Evolutionary conservation across 2,329 filamentous ascomycete species (phyloP).

Genomic region (Hymenoscyphus linearis): DNA sequence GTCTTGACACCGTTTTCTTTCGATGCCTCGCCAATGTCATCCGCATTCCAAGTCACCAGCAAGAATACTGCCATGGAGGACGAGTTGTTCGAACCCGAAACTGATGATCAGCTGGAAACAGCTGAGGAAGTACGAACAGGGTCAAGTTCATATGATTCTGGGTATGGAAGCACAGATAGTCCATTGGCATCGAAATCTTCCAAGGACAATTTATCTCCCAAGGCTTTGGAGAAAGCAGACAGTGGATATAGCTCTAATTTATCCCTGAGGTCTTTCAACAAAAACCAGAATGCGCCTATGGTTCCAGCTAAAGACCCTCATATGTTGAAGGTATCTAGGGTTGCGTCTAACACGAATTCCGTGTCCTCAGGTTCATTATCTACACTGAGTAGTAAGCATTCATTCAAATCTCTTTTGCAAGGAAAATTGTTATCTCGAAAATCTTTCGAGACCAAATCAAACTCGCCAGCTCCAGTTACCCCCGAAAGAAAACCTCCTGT

Average conservation of each 20-base stretch:
- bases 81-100: slow-evolving; percentile 37
- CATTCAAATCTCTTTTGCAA: slow-evolving; percentile 11
- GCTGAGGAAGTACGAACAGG: slow-evolving; percentile 4
- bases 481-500: slow-evolving; percentile 4
- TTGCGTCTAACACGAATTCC: slow-evolving; percentile 18
- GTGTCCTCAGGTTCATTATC: slow-evolving; percentile 10
- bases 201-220: slow-evolving; percentile 20
- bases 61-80: slow-evolving; percentile 46
- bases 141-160: slow-evolving; percentile 25
- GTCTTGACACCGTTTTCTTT: slow-evolving; percentile 35
- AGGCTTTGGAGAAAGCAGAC: slow-evolving; percentile 50
- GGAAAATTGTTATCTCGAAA: background rate
- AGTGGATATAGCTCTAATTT: slow-evolving; percentile 58
- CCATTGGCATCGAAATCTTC: slow-evolving; percentile 9
- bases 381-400: slow-evolving; percentile 11
- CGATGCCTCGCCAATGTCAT: slow-evolving; percentile 29
- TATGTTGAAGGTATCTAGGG: slow-evolving; percentile 12
- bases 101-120: slow-evolving; percentile 14
- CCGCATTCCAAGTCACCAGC: slow-evolving; percentile 40
- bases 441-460: background rate
- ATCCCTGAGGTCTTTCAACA: slow-evolving; percentile 47
- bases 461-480: slow-evolving; percentile 1
- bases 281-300: slow-evolving; percentile 14
- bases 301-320: slow-evolving; percentile 16
- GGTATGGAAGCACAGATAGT: slow-evolving; percentile 14